phyloP scores from a whole-genome alignment of 768 basidiomycete genomes.

The Strobilomyces echinocephalus region DNA sequence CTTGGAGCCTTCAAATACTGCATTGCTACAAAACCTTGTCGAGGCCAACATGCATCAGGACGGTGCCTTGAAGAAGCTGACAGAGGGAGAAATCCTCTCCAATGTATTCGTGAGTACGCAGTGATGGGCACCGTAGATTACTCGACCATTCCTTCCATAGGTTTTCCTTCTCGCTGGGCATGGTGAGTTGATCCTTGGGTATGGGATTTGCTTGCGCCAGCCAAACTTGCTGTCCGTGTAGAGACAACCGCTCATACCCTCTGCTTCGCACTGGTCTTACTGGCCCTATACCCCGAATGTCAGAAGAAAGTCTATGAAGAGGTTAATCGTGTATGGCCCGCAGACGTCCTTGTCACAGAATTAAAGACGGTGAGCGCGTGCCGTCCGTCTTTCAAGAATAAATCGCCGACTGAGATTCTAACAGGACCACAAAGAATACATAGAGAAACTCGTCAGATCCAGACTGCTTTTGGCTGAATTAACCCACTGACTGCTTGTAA shows the following conservation, averaged over 20 bases:
- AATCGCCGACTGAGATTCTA: not conserved
- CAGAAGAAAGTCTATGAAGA: conserved; percentile 47
- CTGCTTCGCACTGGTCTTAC: conserved; percentile 37
- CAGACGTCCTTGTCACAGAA: conserved; percentile 25
- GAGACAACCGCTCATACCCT: conserved; percentile 47
- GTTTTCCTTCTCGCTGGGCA: conserved; percentile 47
- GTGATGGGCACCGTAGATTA: not conserved
- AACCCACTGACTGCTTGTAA: not conserved
- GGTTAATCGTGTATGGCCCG: conserved; percentile 36
- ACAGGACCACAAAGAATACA: conserved; percentile 39
- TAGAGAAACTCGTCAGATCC: conserved; percentile 33
- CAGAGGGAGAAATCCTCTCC: conserved; percentile 44
- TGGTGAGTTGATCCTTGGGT: conserved; percentile 26
- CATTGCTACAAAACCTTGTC: conserved; percentile 42
- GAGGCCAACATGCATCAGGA: conserved; percentile 43
- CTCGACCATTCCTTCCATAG: conserved; percentile 20
- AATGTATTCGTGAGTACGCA: conserved; percentile 41
- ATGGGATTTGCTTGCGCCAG: not conserved
- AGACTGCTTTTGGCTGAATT: not conserved
- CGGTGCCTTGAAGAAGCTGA: conserved; percentile 28
- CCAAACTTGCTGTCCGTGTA: conserved; percentile 18
- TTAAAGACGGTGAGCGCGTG: conserved; percentile 26
- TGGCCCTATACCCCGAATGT: conserved; percentile 48
- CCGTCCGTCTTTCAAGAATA: not conserved
- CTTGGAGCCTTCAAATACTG: conserved; percentile 25